phyloP scores from a whole-genome alignment of 306 rosid species.

The Prosopis cineraria region DNA sequence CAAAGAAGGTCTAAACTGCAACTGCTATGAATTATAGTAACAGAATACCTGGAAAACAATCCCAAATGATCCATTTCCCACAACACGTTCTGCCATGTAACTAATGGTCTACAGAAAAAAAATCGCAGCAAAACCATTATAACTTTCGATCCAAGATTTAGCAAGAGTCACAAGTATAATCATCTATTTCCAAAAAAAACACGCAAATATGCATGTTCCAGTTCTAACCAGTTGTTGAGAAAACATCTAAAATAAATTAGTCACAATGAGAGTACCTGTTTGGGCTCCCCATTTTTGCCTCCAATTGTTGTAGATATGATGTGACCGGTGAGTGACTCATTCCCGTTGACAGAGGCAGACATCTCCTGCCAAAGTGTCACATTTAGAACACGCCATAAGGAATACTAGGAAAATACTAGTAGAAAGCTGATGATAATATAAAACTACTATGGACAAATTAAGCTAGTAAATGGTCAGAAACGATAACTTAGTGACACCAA shows the following conservation, averaged over 20 bases:
- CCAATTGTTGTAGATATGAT: conserved; percentile 71
- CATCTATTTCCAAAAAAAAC: neutral
- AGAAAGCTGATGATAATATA: conserved; percentile 17
- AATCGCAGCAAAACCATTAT: conserved; percentile 34
- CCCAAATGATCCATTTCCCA: conserved; percentile 97
- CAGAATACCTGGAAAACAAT: conserved; percentile 91
- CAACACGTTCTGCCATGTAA: conserved; percentile 94
- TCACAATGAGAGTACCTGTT: conserved; percentile 59
- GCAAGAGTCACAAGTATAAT: conserved; percentile 1
- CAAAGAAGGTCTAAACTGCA: neutral
- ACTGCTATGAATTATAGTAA: neutral
- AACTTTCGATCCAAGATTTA: conserved; percentile 28
- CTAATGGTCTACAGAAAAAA: conserved; percentile 71
- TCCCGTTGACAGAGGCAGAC: conserved; percentile 65
- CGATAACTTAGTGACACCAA: conserved; percentile 13
- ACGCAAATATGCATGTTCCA: neutral
- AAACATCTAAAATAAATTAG: conserved; percentile 9
- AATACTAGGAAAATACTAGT: neutral
- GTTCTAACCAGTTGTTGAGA: neutral
- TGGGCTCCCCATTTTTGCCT: conserved; percentile 81
- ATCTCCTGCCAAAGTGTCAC: conserved; percentile 57
- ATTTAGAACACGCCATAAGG: conserved; percentile 1
- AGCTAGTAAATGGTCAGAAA: conserved; percentile 18
- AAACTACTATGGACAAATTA: neutral
- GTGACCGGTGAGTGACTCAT: conserved; percentile 93